A percentile compares a stretch with the other conserved stretches of the same genome.
phyloP scores from a whole-genome alignment of 2,329 filamentous ascomycete species.

The Purpureocillium lavendulum region DNA sequence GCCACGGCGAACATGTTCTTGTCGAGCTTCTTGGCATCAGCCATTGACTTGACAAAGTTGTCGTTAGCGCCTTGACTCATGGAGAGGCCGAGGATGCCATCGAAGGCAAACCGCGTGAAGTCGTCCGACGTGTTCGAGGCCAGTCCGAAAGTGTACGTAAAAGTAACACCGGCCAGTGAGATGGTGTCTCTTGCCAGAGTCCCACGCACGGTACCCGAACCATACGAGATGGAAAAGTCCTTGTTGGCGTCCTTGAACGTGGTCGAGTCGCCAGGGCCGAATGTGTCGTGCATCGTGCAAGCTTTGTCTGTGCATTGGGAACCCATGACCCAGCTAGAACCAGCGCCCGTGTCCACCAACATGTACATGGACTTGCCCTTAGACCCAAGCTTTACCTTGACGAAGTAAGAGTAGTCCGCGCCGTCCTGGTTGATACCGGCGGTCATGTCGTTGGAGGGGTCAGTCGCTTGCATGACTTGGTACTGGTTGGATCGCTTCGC shows the following conservation, averaged over 20 bases:
- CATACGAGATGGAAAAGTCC: constrained; percentile 63
- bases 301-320: constrained; percentile 56
- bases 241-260: constrained; percentile 46
- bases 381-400: constrained; percentile 49
- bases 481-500: constrained; percentile 37
- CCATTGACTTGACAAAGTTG: constrained; percentile 59
- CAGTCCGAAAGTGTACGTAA: constrained; percentile 63
- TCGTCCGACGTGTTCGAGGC: constrained; percentile 64
- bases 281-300: constrained; percentile 62
- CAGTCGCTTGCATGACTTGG: constrained; percentile 34
- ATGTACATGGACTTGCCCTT: constrained; percentile 46
- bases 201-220: constrained; percentile 66
- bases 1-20: constrained; percentile 64
- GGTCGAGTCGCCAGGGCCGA: constrained; percentile 57
- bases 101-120: constrained; percentile 73
- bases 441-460: constrained; percentile 37
- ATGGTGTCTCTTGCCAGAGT: constrained; percentile 58
- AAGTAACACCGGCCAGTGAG: constrained; percentile 54
- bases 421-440: constrained; percentile 55
- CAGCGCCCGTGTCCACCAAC: constrained; percentile 58
- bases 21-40: constrained; percentile 43
- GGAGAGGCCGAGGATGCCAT: constrained; percentile 77
- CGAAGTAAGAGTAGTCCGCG: constrained; percentile 58
- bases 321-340: constrained; percentile 79
- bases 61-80: constrained; percentile 51